phyloP scores from a whole-genome alignment of 2,329 filamentous ascomycete species.

The Fusarium heterosporum region DNA sequence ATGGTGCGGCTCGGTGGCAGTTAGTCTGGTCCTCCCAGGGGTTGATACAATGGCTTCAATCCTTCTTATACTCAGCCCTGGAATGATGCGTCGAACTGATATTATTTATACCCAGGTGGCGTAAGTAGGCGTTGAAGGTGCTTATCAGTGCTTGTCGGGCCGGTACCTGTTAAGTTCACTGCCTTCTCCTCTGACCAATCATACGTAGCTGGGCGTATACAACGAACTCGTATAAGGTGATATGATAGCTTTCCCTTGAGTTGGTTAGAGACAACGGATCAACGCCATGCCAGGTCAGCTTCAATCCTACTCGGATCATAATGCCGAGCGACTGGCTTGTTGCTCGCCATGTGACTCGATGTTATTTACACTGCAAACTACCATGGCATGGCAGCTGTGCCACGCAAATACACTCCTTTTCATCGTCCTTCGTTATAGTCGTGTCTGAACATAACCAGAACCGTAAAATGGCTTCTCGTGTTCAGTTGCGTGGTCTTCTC shows the following conservation, averaged over 20 bases:
- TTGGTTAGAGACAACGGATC: neutral
- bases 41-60: neutral
- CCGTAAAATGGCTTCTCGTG: conserved; percentile 19
- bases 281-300: neutral
- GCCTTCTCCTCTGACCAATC: conserved; percentile 13
- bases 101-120: neutral
- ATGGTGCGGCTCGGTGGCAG: neutral
- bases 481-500: conserved; percentile 19
- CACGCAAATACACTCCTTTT: neutral
- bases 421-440: neutral
- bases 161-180: neutral
- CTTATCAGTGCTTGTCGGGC: conserved; percentile 1
- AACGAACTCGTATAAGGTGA: neutral
- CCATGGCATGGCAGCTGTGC: neutral
- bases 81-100: neutral
- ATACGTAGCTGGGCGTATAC: neutral
- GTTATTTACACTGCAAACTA: neutral
- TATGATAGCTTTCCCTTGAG: neutral
- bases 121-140: neutral
- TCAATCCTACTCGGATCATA: neutral
- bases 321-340: conserved; percentile 18
- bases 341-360: neutral
- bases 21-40: neutral
- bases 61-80: neutral
- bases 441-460: neutral